These are phyloP conservation scores for Hymenoscyphus occultus DNA, from an alignment of 2,329 filamentous ascomycete genomes.

Conservation along the genomic window DNA sequence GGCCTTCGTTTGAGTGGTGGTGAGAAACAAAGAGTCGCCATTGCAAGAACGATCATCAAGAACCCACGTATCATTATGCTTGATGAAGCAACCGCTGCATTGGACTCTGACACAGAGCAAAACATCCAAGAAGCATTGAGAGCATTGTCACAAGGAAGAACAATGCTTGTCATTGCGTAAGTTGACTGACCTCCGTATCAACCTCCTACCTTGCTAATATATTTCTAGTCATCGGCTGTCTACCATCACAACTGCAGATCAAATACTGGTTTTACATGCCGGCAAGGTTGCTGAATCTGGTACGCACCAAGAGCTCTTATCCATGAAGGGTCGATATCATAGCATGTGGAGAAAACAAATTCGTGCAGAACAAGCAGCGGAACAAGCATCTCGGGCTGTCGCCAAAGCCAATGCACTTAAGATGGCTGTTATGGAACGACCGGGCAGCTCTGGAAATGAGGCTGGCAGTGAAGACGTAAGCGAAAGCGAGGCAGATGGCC, in stretches of 20 bases:
- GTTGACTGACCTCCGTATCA: slow-evolving; percentile 46
- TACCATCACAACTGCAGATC: slow-evolving; percentile 87
- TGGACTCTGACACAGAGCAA: slow-evolving; percentile 90
- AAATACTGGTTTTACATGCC: slow-evolving; percentile 77
- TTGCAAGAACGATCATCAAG: slow-evolving; percentile 89
- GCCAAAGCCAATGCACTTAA: slow-evolving; percentile 34
- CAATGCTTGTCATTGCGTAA: slow-evolving; percentile 91
- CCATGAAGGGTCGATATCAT: slow-evolving; percentile 66
- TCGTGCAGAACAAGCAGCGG: slow-evolving; percentile 67
- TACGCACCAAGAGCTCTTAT: slow-evolving; percentile 73
- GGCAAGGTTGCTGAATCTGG: slow-evolving; percentile 77
- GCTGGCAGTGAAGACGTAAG: slow-evolving; percentile 31
- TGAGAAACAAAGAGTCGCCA: slow-evolving; percentile 90
- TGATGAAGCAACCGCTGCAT: slow-evolving; percentile 87
- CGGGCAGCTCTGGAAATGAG: slow-evolving; percentile 31
- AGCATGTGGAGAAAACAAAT: slow-evolving; percentile 91
- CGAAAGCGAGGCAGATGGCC: slow-evolving; percentile 30
- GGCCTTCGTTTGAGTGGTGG: slow-evolving; percentile 84
- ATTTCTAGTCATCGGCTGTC: slow-evolving; percentile 71
- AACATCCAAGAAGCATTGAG: slow-evolving; percentile 86
- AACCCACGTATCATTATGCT: slow-evolving; percentile 88
- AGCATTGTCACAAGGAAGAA: slow-evolving; percentile 78
- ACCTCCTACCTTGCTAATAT: slow-evolving; percentile 74
- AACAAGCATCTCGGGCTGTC: slow-evolving; percentile 46
- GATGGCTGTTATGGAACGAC: slow-evolving; percentile 30